phyloP scores from a whole-genome alignment of 1,284 basidiomycete species.

The Ganoderma leucocontextum region DNA sequence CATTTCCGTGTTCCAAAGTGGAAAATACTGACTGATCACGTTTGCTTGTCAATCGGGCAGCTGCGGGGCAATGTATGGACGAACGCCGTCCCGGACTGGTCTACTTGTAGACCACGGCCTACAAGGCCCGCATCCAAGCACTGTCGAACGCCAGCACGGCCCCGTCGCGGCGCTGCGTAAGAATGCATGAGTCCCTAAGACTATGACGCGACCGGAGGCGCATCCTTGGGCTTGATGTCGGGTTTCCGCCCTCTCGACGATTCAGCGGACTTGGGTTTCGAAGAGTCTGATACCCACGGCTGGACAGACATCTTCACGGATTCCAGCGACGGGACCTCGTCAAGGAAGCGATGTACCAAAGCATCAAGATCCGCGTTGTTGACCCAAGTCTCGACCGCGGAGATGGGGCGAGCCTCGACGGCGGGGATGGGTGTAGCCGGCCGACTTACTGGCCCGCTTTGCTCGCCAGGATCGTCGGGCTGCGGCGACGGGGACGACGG shows the following conservation, averaged over 20 bases:
- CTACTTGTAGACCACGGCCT: neutral
- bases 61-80: neutral
- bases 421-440: neutral
- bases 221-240: neutral
- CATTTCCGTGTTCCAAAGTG: neutral
- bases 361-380: neutral
- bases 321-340: constrained; percentile 8
- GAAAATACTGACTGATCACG: neutral
- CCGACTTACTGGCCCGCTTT: no score
- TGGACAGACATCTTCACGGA: neutral
- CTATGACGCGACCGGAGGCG: neutral
- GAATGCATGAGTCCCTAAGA: neutral
- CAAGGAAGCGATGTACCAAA: neutral
- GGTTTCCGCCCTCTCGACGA: neutral
- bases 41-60: neutral
- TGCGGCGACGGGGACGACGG: neutral
- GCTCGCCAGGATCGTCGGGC: neutral
- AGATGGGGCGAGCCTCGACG: neutral
- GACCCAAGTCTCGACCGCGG: neutral
- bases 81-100: neutral
- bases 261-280: neutral
- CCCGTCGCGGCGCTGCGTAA: neutral
- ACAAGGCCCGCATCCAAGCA: no score
- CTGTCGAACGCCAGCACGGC: neutral
- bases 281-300: neutral